Evolutionary conservation across 257 asterid species (phyloP).

Genomic region (Solanum pinnatisectum): DNA sequence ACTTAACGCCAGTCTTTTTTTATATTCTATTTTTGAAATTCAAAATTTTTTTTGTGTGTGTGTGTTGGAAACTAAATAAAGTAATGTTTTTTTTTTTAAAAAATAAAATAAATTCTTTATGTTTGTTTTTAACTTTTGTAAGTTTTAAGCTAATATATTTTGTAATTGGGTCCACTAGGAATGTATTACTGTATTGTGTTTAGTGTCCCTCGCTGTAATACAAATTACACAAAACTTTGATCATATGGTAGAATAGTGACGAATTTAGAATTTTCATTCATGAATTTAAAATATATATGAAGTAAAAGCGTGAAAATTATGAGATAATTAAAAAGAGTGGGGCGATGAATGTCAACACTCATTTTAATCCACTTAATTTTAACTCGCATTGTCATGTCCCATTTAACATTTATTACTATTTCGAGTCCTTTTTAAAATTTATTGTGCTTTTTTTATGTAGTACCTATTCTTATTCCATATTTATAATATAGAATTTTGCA

Average conservation of each 20-base stretch:
- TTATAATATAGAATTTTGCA: too few relatives aligned
- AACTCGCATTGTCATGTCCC: background rate
- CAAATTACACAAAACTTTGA: background rate
- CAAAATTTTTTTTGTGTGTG: background rate
- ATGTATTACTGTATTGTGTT: background rate
- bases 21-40: constrained; percentile 7
- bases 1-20: constrained; percentile 9
- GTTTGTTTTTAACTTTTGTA: background rate
- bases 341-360: background rate
- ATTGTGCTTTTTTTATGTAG: too few relatives aligned
- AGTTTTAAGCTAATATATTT: background rate
- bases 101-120: background rate
- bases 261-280: too few relatives aligned
- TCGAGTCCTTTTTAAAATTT: background rate
- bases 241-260: too few relatives aligned
- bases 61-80: background rate
- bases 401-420: too few relatives aligned
- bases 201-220: background rate
- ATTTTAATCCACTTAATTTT: background rate
- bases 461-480: background rate
- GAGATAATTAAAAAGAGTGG: background rate
- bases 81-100: background rate
- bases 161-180: background rate
- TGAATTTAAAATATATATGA: too few relatives aligned
- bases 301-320: too few relatives aligned